Conservation (phyloP, 2,329 filamentous ascomycete species). For the Neodidymelliopsis sp. region DNA sequence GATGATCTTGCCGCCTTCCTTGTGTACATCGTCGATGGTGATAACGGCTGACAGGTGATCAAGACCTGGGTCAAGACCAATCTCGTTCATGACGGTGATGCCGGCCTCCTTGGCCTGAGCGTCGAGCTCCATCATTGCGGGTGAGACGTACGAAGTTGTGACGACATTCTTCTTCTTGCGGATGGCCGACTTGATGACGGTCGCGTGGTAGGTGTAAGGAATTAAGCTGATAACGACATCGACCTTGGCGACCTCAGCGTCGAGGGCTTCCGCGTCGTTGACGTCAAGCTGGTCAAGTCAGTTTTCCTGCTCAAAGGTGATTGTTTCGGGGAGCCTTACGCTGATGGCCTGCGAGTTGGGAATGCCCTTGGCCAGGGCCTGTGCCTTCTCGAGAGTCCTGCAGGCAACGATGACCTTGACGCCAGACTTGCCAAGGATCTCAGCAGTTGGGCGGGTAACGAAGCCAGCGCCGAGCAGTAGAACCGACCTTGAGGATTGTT, state of each 20-base stretch:
- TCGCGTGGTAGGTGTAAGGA: constrained; percentile 72
- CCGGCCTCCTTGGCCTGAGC: constrained; percentile 83
- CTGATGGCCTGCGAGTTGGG: constrained; percentile 75
- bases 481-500: constrained; percentile 40
- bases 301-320: neutral
- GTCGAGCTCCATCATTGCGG: constrained; percentile 90
- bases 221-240: constrained; percentile 79
- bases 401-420: constrained; percentile 73
- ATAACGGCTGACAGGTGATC: constrained; percentile 84
- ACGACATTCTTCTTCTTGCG: constrained; percentile 94
- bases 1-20: constrained; percentile 82
- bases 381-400: constrained; percentile 77
- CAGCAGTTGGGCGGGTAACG: constrained; percentile 63
- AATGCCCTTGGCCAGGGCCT: constrained; percentile 75
- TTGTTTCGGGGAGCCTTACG: too few species aligned
- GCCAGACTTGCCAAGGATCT: constrained; percentile 64
- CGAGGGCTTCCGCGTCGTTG: constrained; percentile 75
- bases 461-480: constrained; percentile 51
- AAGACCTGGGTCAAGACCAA: constrained; percentile 69
- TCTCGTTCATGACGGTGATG: constrained; percentile 96
- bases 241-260: constrained; percentile 79
- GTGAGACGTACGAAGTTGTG: constrained; percentile 91
- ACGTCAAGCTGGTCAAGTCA: constrained; percentile 74
- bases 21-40: constrained; percentile 88
- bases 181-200: constrained; percentile 93